Evolutionary conservation across 305 asterid species (phyloP), one percentile per base, ranked within the genome.

Genomic region (Solanum hybrid): DNA sequence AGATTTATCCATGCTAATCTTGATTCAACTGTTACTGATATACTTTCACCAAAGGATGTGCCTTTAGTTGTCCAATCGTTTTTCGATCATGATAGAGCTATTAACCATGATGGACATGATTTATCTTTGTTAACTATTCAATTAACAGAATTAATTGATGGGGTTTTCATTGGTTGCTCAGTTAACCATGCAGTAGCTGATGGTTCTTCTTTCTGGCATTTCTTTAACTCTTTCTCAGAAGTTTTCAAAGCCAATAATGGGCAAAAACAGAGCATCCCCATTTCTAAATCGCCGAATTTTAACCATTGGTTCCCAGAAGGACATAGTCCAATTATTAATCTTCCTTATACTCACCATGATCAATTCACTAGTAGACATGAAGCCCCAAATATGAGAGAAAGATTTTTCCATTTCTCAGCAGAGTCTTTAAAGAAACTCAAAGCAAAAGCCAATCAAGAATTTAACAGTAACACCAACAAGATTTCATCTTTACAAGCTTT

Each of bases 121-220:
- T 13, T 16, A 88, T 72, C 94, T 14, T 82, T 93, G 89, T 56
- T 92, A 42, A 84, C 92, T 14, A 75, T 93, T 81, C 93, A 93
- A 22, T 91, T 92, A 13, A 91, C 93, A 0, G 94, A 93, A 29
- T 79, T 93, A 11, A 88, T 79, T 22, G 94, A 93, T 84, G 93
- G 94, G 40, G 26, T 93, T 38, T 93, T 93, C 86, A 78, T 92
- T 20, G 94, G 94, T 7, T 93, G 92, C 20, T 92, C 92, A 9
- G 75, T 91, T 8, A 93, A 91, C 38, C 94, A 93, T 75, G 87
- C 29, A 38, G 8, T 87, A 17, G 89, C 79, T 9, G 93, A 93
- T 24, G 94, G 94, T 10, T 36, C 92, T 4, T 92, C 94, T 4
- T 91, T 87, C 0, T 93, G 94, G 94, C 93, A 91, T 51, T 93